Percentiles rank a stretch among this genome's conserved stretches.
These are phyloP conservation scores for Gentiana macrophylla DNA, from an alignment of 257 asterid species.

Conservation along the genomic window DNA sequence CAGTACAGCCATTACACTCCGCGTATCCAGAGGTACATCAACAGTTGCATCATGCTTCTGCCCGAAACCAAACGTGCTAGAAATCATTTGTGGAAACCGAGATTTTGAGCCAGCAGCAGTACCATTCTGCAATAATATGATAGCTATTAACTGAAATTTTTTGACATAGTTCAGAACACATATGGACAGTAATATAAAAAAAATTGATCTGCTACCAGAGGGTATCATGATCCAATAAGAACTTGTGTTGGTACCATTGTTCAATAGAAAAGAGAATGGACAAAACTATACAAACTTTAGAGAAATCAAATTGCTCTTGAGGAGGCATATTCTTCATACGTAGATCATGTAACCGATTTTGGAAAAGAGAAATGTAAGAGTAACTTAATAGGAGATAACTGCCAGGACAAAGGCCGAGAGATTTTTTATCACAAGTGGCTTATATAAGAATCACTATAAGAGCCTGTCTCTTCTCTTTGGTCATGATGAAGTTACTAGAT, in stretches of 20 bases:
- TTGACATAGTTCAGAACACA: not conserved
- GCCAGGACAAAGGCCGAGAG: too few relatives aligned
- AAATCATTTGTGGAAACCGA: slow-evolving; percentile 63
- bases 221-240: not conserved
- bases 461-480: too few relatives aligned
- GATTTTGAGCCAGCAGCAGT: slow-evolving; percentile 58
- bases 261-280: not conserved
- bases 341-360: too few relatives aligned
- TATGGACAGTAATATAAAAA: not conserved
- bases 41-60: slow-evolving; percentile 92
- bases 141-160: not conserved
- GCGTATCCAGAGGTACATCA: slow-evolving; percentile 79
- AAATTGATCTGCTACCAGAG: too few relatives aligned
- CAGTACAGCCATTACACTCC: slow-evolving; percentile 44
- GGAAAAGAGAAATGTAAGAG: too few relatives aligned
- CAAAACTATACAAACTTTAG: not conserved
- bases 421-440: too few relatives aligned
- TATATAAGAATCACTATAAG: too few relatives aligned
- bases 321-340: too few relatives aligned
- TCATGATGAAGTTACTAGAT: too few relatives aligned
- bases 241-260: not conserved
- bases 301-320: not conserved
- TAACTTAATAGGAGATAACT: too few relatives aligned
- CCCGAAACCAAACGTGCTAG: slow-evolving; percentile 86
- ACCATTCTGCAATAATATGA: slow-evolving; percentile 51